Base-by-base conservation (phyloP, 169 alveolate species). In the Plasmodium vivax region DNA sequence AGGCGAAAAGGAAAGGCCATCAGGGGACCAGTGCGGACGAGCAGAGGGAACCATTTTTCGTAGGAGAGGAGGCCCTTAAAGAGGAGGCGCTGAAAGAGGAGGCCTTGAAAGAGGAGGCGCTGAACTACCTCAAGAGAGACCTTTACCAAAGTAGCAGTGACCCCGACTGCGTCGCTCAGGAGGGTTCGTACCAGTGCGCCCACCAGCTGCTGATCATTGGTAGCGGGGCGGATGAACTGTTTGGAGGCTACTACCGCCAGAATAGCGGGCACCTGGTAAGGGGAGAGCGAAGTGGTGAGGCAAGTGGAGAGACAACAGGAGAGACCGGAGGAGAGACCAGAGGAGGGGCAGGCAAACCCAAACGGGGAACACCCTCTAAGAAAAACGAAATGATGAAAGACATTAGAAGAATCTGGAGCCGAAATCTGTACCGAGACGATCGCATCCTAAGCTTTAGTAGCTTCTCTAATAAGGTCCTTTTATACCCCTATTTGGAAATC, bases 221-320 rank as follows among this genome's bases (percentile, higher is more conserved):
- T 0, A 96, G 97, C 30, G 97, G 97, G 3, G 97, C 97, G 3
- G 97, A 96, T 82, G 97, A 96, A 62, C 80, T 96, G 58, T 95
- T 92, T 91, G 97, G 97, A 0, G 97, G 97, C 6, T 96, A 96
- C 62, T 96, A 96, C 9, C 83, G 97, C n/a, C 97, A 96, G 68
- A 93, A 93, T 14, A 85, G 92, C 23, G 34, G 74, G 75, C 41
- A 32, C 14, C 1, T 23, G 16, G 36, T 5, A 30, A 27, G 23
- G 27, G 27, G 27, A 23, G 27, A 23, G 27, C 27, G 27, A 23
- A 23, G 27, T 23, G 27, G 27, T 23, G 27, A 0, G 27, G 27
- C 27, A 23, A 23, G 27, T 23, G 27, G 27, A 23, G 27, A 23
- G 27, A 23, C 27, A 23, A 23, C 27, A 23, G 27, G 27, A 23